Evolutionary conservation across 495 filamentous ascomycete genomes (phyloP).

Genomic region (Penicillium soppii): DNA sequence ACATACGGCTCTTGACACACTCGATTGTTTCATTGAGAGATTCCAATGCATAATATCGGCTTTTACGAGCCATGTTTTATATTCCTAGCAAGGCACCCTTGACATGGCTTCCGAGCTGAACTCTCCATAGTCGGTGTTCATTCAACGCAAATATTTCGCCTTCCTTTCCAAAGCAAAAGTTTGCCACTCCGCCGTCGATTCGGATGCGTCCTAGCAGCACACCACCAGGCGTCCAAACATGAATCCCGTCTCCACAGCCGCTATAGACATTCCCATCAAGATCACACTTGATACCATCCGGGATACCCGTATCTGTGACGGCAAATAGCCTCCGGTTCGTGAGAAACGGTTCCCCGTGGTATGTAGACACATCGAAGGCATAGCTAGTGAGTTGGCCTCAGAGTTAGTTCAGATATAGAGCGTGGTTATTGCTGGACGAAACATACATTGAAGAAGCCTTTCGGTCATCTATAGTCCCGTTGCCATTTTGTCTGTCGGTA

Average conservation of each 20-base stretch:
- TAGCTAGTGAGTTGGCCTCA: constrained; percentile 17
- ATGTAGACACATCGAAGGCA: constrained; percentile 23
- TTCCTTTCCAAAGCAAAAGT: constrained; percentile 44
- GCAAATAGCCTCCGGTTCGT: constrained; percentile 57
- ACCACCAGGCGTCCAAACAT: constrained; percentile 58
- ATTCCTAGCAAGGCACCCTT: constrained; percentile 33
- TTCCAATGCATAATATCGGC: no score
- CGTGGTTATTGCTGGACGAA: background rate
- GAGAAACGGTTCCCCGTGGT: constrained; percentile 36
- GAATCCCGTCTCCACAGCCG: constrained; percentile 60
- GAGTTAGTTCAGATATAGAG: background rate
- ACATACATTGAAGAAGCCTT: constrained; percentile 26
- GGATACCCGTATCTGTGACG: constrained; percentile 50
- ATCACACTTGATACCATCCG: constrained; percentile 63
- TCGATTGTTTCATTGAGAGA: background rate
- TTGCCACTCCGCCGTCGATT: constrained; percentile 37
- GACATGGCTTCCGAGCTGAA: constrained; percentile 27
- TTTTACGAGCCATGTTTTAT: no score
- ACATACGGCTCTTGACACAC: no score
- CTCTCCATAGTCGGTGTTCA: constrained; percentile 41
- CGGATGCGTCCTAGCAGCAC: constrained; percentile 57
- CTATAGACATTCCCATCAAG: constrained; percentile 59
- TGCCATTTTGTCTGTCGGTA: constrained; percentile 45
- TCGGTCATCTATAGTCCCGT: constrained; percentile 24
- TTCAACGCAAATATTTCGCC: constrained; percentile 44